These are phyloP conservation scores for Fusarium sp. DNA, from an alignment of 2,329 filamentous ascomycete genomes.

Conservation along the genomic window DNA sequence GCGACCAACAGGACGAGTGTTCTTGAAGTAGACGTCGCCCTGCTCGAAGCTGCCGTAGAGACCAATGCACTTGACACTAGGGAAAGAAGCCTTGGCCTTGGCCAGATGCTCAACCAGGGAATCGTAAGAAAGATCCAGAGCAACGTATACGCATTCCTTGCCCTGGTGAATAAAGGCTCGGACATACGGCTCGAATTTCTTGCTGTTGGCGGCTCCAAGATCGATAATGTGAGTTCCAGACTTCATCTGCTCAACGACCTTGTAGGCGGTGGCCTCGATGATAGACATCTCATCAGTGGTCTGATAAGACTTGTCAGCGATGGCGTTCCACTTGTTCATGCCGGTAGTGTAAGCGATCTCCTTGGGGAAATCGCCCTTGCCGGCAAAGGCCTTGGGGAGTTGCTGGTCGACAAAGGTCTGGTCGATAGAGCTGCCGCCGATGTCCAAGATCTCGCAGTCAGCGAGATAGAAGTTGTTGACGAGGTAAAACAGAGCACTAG, in stretches of 20 bases:
- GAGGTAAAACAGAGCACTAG: too few species aligned
- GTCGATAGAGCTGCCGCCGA: constrained; percentile 34
- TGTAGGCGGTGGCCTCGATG: constrained; percentile 33
- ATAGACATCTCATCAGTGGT: constrained; percentile 39
- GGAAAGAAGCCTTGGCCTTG: constrained; percentile 37
- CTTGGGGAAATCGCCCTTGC: constrained; percentile 44
- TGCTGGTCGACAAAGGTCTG: constrained; percentile 27
- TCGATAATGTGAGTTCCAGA: constrained; percentile 41
- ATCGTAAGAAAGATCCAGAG: constrained; percentile 28
- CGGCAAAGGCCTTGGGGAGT: constrained; percentile 33
- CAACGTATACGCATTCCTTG: constrained; percentile 40
- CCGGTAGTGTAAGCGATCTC: constrained; percentile 43
- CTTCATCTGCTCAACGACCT: constrained; percentile 29
- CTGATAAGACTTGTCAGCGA: constrained; percentile 40
- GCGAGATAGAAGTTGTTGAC: too few species aligned
- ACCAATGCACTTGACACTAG: constrained; percentile 25
- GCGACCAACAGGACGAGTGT: constrained; percentile 8
- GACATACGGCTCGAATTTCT: constrained; percentile 43
- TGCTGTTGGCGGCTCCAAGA: constrained; percentile 39
- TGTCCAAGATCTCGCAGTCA: constrained; percentile 33
- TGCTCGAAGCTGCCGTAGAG: constrained; percentile 44
- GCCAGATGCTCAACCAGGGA: constrained; percentile 36
- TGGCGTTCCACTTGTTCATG: constrained; percentile 36
- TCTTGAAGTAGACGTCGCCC: constrained; percentile 35
- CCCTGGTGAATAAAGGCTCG: constrained; percentile 33